These are phyloP conservation scores for Cladophialophora chaetospira DNA, from an alignment of 2,329 filamentous ascomycete genomes.

Conservation along the genomic window DNA sequence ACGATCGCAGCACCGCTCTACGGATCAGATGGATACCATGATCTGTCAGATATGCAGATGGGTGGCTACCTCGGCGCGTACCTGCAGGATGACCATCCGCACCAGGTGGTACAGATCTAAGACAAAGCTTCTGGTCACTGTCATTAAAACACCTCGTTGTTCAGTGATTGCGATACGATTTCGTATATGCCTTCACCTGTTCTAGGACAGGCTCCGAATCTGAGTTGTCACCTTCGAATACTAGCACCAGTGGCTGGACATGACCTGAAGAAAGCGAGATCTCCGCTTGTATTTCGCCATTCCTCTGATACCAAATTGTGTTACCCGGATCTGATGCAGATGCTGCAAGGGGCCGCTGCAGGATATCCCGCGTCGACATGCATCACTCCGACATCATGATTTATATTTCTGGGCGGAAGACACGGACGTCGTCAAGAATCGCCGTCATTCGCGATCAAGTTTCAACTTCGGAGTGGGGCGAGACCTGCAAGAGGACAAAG, in stretches of 20 bases:
- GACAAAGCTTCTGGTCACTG: neutral
- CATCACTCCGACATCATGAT: constrained; percentile 14
- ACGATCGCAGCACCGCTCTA: too few species aligned
- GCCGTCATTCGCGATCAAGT: neutral
- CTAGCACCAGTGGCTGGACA: too few species aligned
- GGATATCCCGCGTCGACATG: constrained; percentile 5
- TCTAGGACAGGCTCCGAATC: too few species aligned
- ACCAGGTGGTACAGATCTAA: neutral
- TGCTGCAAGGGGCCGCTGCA: constrained; percentile 23
- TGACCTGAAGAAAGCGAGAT: too few species aligned
- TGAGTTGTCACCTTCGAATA: too few species aligned
- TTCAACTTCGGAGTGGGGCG: neutral
- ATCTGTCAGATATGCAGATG: constrained; percentile 18
- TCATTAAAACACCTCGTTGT: too few species aligned
- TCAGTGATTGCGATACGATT: too few species aligned
- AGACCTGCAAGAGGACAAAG: neutral
- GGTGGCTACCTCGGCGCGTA: constrained; percentile 9
- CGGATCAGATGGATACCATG: too few species aligned
- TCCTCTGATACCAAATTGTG: constrained; percentile 9
- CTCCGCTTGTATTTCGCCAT: too few species aligned
- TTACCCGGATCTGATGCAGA: constrained; percentile 1
- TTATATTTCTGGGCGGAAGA: neutral
- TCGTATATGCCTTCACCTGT: too few species aligned
- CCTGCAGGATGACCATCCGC: constrained; percentile 6
- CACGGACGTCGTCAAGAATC: neutral